Conservation (phyloP, 768 basidiomycete species). For the Termitomyces sp. region DNA sequence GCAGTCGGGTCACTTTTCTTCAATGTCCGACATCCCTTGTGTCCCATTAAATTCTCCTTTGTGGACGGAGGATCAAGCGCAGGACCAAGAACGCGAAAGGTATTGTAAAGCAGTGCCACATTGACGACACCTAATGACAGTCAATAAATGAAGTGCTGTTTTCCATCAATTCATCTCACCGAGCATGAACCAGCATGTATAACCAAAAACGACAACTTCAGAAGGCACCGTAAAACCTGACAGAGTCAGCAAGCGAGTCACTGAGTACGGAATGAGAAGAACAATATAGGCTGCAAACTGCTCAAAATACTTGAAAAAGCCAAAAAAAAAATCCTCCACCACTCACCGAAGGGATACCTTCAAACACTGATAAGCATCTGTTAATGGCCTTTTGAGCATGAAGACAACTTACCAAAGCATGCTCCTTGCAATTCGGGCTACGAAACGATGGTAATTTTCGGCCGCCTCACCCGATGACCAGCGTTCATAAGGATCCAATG, state of each 20-base stretch:
- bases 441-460: conserved; percentile 54
- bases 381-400: not conserved
- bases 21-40: conserved; percentile 6
- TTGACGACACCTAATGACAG: conserved; percentile 51
- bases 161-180: conserved; percentile 30
- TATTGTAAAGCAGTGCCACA: conserved; percentile 62
- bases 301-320: not conserved
- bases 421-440: conserved; percentile 53
- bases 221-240: conserved; percentile 45
- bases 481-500: conserved; percentile 39
- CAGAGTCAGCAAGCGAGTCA: conserved; percentile 41
- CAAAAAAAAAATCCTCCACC: not conserved
- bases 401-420: conserved; percentile 60
- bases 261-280: conserved; percentile 51
- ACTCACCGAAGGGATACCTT: conserved; percentile 59
- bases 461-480: conserved; percentile 28
- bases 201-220: conserved; percentile 38
- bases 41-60: conserved; percentile 22
- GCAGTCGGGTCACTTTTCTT: conserved; percentile 13
- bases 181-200: conserved; percentile 43
- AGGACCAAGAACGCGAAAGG: conserved; percentile 54
- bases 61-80: conserved; percentile 35
- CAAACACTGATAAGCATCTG: conserved; percentile 5
- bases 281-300: conserved; percentile 46
- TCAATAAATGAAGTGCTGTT: not conserved